Base-by-base conservation (phyloP, 768 basidiomycete species). In the Xerocomellus intermedius region DNA sequence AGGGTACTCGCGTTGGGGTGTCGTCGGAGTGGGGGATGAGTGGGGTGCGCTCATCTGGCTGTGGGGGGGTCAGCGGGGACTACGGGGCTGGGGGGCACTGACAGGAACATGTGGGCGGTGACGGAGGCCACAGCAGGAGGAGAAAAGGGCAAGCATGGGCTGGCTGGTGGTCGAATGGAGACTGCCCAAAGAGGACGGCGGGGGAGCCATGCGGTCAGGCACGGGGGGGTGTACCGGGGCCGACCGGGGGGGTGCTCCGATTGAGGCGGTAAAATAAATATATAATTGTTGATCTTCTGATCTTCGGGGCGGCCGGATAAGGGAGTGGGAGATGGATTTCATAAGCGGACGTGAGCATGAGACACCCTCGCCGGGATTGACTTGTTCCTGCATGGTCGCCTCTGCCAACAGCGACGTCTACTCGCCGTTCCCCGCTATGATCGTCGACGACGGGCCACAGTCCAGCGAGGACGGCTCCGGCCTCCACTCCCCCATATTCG, bases 391-490 rank as follows among this genome's bases (percentile, higher is more conserved):
- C 67, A 87, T 87, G 85, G 85, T 85, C 70, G 77, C 75, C 65
- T 79, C 78, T 65, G 56, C 75, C 48, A 75, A 74, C 72, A 73
- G 75, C 72, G 84, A 82, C 71, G 74, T 82, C 47, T 85, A 79
- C 66, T 75, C 82, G 13, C 79, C 83, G 17, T 84, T 83, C 70
- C 79, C 79, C 46, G 73, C 75, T 52, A 77, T 80, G 69, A 73
- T 77, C 56, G 71, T 77, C 55, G 87, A 87, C 67, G 86, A 88
- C 64, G 81, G 84, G 37, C 79, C 80, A 42, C 85, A 83, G 72
- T 87, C 85, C 22, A 86, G 84, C 69, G 87, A 89, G 66, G 87
- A 88, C 64, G 82, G 85, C 66, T 89, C 87, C 49, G 87, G 85
- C 56, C 72, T 89, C 22, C 86, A 87, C 63, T 89, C 88, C 3